phyloP scores from a whole-genome alignment of 2,329 filamentous ascomycete species.

The Sphaerulina musiva region DNA sequence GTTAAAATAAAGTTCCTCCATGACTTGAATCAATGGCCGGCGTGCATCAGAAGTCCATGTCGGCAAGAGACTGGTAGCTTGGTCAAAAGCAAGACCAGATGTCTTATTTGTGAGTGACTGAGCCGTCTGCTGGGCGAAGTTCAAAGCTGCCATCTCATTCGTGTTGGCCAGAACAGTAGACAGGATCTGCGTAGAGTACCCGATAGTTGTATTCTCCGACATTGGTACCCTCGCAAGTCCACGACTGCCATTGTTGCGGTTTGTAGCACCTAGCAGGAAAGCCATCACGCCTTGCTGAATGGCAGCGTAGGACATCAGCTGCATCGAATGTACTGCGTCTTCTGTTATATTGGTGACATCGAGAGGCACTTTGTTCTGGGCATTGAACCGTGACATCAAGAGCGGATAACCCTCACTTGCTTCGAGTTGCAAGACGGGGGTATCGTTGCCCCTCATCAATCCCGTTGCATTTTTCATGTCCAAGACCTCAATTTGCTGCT shows the following conservation, averaged over 20 bases:
- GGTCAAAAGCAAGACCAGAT: neutral
- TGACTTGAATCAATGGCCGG: neutral
- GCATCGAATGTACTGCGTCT: neutral
- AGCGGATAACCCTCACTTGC: neutral
- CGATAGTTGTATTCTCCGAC: neutral
- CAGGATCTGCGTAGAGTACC: neutral
- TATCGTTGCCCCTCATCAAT: neutral
- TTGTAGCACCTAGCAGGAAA: conserved; percentile 6
- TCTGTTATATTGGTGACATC: conserved; percentile 1
- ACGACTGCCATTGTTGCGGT: neutral
- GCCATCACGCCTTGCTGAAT: conserved; percentile 2
- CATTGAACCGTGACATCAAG: neutral
- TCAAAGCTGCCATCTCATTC: neutral
- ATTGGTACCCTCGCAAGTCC: neutral
- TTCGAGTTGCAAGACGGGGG: neutral
- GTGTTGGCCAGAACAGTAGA: conserved; percentile 4
- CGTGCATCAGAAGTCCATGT: neutral
- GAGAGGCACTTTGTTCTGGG: neutral
- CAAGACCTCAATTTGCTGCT: conserved; percentile 5
- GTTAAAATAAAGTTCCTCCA: conserved; percentile 18
- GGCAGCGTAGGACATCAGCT: conserved; percentile 1
- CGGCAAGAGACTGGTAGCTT: conserved; percentile 4
- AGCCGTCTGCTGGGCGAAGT: neutral
- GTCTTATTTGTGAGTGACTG: neutral
- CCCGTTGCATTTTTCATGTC: neutral